These are phyloP conservation scores for Parachaetomium inaequale DNA, from an alignment of 495 filamentous ascomycete genomes.

Conservation along the genomic window DNA sequence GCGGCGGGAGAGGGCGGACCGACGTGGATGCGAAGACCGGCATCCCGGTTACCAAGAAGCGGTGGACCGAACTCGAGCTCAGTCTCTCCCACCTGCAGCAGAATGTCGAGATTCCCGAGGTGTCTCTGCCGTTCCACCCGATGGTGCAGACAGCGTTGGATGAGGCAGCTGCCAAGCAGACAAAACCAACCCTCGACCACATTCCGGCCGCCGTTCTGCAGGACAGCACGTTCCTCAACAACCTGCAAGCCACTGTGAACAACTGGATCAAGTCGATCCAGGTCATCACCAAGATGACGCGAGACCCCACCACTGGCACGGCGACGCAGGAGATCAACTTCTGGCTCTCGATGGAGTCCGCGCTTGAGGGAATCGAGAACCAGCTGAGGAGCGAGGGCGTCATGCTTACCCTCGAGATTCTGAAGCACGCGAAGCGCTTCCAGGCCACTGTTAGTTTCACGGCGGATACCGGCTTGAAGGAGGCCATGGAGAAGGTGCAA, in stretches of 20 bases:
- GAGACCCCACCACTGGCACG: constrained; percentile 81
- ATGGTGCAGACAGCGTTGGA: constrained; percentile 80
- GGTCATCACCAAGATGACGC: constrained; percentile 89
- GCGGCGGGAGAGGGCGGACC: constrained; percentile 61
- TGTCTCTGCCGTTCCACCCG: constrained; percentile 79
- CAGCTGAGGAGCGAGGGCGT: constrained; percentile 88
- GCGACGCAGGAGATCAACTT: constrained; percentile 98
- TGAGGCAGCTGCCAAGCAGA: constrained; percentile 59
- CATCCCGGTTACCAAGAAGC: constrained; percentile 94
- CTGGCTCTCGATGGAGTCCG: constrained; percentile 93
- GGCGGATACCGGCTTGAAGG: constrained; percentile 90
- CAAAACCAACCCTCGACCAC: constrained; percentile 68
- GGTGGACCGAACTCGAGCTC: constrained; percentile 86
- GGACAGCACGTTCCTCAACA: constrained; percentile 89
- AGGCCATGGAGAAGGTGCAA: constrained; percentile 90
- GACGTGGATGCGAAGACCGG: constrained; percentile 89
- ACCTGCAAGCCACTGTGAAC: constrained; percentile 87
- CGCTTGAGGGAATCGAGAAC: constrained; percentile 81
- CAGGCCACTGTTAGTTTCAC: constrained; percentile 94
- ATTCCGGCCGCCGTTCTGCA: constrained; percentile 68
- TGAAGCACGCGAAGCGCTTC: constrained; percentile 93
- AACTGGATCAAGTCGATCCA: constrained; percentile 98
- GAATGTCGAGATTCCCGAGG: constrained; percentile 93
- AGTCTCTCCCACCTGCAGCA: constrained; percentile 88
- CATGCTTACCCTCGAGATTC: constrained; percentile 83